Percentiles rank a stretch among this genome's conserved stretches.
Conservation (phyloP, 2,329 filamentous ascomycete species). For the Cladosporium oxysporum region DNA sequence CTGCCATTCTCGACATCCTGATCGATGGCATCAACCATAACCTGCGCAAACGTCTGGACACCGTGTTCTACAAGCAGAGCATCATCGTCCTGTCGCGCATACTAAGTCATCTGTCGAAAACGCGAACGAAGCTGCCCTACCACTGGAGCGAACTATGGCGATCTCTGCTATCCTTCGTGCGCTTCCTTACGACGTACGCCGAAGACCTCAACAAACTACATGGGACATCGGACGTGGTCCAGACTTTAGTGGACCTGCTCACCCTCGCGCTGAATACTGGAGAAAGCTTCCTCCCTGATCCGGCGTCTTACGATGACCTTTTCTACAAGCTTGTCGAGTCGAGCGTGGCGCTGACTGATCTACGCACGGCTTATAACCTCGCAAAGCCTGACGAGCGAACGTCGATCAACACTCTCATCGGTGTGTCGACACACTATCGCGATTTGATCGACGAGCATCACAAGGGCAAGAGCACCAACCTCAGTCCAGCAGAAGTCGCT, state of each 20-base stretch:
- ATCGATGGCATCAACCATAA: slow-evolving; percentile 95
- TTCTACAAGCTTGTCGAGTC: slow-evolving; percentile 98
- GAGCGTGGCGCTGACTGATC: slow-evolving; percentile 77
- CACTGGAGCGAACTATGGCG: slow-evolving; percentile 97
- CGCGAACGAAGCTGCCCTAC: slow-evolving; percentile 77
- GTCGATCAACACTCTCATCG: slow-evolving; percentile 82
- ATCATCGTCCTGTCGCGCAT: slow-evolving; percentile 80
- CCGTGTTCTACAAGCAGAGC: slow-evolving; percentile 68
- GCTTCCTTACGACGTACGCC: slow-evolving; percentile 86
- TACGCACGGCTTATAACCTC: slow-evolving; percentile 72
- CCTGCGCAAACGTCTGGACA: slow-evolving; percentile 78
- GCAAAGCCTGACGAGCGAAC: slow-evolving; percentile 47
- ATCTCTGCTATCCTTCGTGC: slow-evolving; percentile 80
- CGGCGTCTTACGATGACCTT: slow-evolving; percentile 87
- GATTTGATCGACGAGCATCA: slow-evolving; percentile 67
- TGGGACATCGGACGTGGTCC: slow-evolving; percentile 72
- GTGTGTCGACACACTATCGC: slow-evolving; percentile 83
- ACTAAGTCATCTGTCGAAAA: slow-evolving; percentile 79
- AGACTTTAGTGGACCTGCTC: slow-evolving; percentile 77
- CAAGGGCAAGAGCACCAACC: slow-evolving; percentile 43
- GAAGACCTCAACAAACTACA: slow-evolving; percentile 70
- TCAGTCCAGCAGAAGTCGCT: slow-evolving; percentile 82
- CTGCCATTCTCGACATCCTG: slow-evolving; percentile 80
- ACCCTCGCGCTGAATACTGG: slow-evolving; percentile 82
- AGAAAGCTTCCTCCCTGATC: slow-evolving; percentile 86